Conservation (phyloP, 2,329 filamentous ascomycete species). For the Epichloe aotearoae region DNA sequence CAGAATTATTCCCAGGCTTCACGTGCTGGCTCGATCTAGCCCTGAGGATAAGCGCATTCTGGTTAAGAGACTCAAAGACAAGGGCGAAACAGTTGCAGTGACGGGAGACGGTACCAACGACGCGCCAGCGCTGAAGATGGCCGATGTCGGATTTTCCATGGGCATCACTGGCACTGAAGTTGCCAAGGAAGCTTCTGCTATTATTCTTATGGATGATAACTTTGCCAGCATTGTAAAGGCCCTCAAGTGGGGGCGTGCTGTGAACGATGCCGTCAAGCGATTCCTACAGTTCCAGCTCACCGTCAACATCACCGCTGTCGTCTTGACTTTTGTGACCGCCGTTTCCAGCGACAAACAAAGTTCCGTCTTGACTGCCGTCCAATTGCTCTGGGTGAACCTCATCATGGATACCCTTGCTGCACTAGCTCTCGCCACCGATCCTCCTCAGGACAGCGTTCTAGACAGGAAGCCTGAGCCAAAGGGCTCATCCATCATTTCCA, state of each 20-base stretch:
- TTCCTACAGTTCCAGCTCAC: slow-evolving; percentile 69
- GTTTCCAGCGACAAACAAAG: slow-evolving; percentile 55
- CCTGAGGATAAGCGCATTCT: slow-evolving; percentile 66
- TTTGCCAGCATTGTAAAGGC: slow-evolving; percentile 79
- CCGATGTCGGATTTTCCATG: slow-evolving; percentile 78
- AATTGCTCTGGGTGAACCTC: slow-evolving; percentile 90
- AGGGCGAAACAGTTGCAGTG: slow-evolving; percentile 67
- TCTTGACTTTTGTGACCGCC: slow-evolving; percentile 77
- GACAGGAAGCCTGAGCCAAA: slow-evolving; percentile 57
- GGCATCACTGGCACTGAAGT: slow-evolving; percentile 74
- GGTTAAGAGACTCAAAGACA: slow-evolving; percentile 56
- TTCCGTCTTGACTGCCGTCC: slow-evolving; percentile 76
- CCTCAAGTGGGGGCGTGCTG: slow-evolving; percentile 65
- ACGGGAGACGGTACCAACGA: slow-evolving; percentile 79
- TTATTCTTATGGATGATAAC: slow-evolving; percentile 81
- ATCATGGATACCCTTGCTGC: slow-evolving; percentile 97
- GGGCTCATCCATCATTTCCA: slow-evolving; percentile 55
- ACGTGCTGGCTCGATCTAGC: slow-evolving; percentile 61
- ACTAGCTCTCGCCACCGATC: slow-evolving; percentile 77
- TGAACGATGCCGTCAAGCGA: slow-evolving; percentile 66
- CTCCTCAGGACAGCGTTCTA: slow-evolving; percentile 69
- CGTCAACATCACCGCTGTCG: slow-evolving; percentile 84
- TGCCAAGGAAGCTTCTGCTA: slow-evolving; percentile 72
- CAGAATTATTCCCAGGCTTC: slow-evolving; percentile 53
- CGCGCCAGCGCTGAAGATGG: slow-evolving; percentile 66